A percentile compares a stretch with the other conserved stretches of the same genome.
These are phyloP conservation scores for Solanum chiquidenum DNA, from an alignment of 257 asterid species.

Conservation along the genomic window DNA sequence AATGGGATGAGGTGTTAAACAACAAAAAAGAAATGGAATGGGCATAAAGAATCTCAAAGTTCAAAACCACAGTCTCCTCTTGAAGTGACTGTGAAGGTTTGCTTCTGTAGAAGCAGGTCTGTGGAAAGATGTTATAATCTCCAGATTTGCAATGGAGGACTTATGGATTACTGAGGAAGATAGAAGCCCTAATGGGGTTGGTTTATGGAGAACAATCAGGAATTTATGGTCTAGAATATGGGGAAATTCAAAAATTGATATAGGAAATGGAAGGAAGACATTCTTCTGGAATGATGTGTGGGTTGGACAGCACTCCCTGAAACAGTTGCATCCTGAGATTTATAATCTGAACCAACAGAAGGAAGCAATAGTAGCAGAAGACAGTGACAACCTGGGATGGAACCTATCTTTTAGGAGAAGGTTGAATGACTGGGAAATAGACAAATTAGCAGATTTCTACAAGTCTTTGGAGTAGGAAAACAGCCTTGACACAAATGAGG, in stretches of 20 bases:
- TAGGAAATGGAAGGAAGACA: not conserved
- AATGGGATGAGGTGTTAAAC: not conserved
- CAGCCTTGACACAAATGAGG: not conserved
- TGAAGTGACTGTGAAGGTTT: not conserved
- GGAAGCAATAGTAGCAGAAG: not conserved
- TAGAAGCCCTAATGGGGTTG: not conserved
- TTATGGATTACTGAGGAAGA: not conserved
- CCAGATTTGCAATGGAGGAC: not conserved
- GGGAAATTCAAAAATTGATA: not conserved
- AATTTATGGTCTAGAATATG: not conserved
- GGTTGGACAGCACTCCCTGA: not conserved
- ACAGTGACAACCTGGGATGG: not conserved
- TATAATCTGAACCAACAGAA: not conserved
- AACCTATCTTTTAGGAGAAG: not conserved
- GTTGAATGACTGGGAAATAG: not conserved
- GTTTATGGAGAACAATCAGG: not conserved
- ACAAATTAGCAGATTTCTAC: not conserved
- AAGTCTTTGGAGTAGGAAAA: not conserved
- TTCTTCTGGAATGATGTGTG: not conserved
- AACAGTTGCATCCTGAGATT: not conserved
- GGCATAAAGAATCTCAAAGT: not conserved
- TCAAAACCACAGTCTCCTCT: not conserved
- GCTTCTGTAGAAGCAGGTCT: not conserved
- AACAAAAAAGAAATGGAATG: not conserved
- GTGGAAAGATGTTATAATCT: not conserved